phyloP scores from a whole-genome alignment of 169 alveolate genomes.

The Theileria luwenshuni region DNA sequence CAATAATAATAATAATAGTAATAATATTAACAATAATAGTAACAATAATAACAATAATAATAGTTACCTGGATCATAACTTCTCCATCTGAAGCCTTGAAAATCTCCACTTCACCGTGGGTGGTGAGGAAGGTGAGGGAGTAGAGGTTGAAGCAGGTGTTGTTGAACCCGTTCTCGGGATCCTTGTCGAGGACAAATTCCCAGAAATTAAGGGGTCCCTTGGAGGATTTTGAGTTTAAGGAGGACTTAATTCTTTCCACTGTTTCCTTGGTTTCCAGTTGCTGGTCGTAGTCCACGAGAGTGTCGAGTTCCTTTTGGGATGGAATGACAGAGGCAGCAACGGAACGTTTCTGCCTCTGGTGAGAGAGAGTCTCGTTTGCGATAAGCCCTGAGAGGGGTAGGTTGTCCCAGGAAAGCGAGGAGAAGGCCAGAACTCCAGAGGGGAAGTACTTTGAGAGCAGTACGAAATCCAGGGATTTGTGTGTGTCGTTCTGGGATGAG shows the following conservation, averaged over 20 bases:
- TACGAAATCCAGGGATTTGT: conserved; percentile 36
- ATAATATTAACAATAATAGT: not conserved
- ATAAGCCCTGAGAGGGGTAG: conserved; percentile 37
- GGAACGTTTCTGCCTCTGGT: conserved; percentile 32
- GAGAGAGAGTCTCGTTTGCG: not conserved
- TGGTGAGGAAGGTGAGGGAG: conserved; percentile 67
- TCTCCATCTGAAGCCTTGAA: conserved; percentile 38
- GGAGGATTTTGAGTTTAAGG: conserved; percentile 10
- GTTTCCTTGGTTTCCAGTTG: conserved; percentile 41
- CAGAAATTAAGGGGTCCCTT: conserved; percentile 52
- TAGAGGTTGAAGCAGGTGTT: conserved; percentile 72
- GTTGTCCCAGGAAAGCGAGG: conserved; percentile 60
- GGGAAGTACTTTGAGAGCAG: conserved; percentile 51
- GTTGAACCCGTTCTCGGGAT: conserved; percentile 73
- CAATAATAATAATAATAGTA: not conserved
- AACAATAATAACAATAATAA: not conserved
- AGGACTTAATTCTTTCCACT: conserved; percentile 17
- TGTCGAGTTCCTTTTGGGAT: conserved; percentile 28
- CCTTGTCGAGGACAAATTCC: conserved; percentile 72
- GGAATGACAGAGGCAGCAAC: conserved; percentile 1
- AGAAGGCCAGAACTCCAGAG: conserved; percentile 35
- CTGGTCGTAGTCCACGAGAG: conserved; percentile 49
- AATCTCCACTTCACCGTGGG: conserved; percentile 68
- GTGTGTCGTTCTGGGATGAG: conserved; percentile 11
- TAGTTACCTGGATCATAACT: conserved; percentile 28